Evolutionary conservation across 2,329 filamentous ascomycete species (phyloP), one percentile per base, ranked within the genome.

Genomic region (Daldinia sp.): DNA sequence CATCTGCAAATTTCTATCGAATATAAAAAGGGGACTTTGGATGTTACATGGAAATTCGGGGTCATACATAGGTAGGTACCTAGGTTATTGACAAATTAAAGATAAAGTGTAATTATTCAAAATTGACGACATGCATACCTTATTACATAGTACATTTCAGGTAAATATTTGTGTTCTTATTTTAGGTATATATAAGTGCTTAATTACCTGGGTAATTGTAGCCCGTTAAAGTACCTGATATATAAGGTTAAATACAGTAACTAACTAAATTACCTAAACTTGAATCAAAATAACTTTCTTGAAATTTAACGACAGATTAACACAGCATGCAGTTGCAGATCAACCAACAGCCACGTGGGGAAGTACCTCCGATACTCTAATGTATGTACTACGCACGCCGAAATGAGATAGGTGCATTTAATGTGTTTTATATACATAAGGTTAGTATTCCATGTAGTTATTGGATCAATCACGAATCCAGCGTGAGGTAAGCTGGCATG

Each of bases 311-410:
- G 21, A 43, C 32, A 41, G 30, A 43, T 41, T 63, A 35, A 49
- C 27, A 45, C 21, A 51, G 54, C 60, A 32, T 53, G 34, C 50
- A 53, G 37, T 41, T 66, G 64, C 53, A 64, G 64, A 66, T 66
- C 64, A 41, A 49, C 45, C 48, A 50, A 53, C 37, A 23, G 61
- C 64, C 64, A 66, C 64, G 64, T 66, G 64, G 64, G 56, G 57
- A 66, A 61, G 64, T 66, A 66, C 63, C 60, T n/a, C n/a, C n/a
- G 48, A 37, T 56, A 39, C n/a, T 27, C n/a, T 23, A 29, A n/a
- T n/a, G n/a, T 17, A 53, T 30, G 11, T 11, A 37, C 35, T 23
- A 19, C 13, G 39, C 27, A 27, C 39, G 27, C 39, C 21, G 11
- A 27, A 48, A 48, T 30, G 27, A 48, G n/a, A 27, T 21, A 48